Base-by-base conservation (phyloP, 371 early-diverging fungal genomes). In the Actinomortierella ambigua region DNA sequence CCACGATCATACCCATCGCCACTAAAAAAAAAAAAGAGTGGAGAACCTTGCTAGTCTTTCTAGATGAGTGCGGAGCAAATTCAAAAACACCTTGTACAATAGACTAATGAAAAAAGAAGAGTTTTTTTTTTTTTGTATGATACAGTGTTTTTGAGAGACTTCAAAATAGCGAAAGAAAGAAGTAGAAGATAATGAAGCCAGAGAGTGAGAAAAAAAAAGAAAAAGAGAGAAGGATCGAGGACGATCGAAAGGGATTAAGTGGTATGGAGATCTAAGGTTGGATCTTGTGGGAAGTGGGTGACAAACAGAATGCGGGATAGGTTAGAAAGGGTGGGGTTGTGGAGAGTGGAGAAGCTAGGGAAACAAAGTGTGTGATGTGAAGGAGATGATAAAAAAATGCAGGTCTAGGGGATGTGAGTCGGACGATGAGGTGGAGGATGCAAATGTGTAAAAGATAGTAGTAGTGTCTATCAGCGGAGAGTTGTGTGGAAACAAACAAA, bases 1-100 rank as follows among this genome's bases (percentile, higher is more conserved):
- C 40, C 63, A 62, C 28, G 29, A 62, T 27, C 66, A 71, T 34
- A 34, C 34, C 34, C 34, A 34, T 34, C 34, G 11, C 11, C 34
- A 34, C 34, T 11, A 34, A 34, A 34, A 34, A 34, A 34, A 34
- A 34, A 11, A 34, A 11, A 34, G 34, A 34, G 34, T 6, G 4
- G 11, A 6, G 34, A 11, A 34, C 7, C 11, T 6, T 34, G 4
- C 11, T 34, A 34, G 34, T 6, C 11, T 6, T 34, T 34, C 11
- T 34, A 4, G n/a, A n/a, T n/a, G n/a, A n/a, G n/a, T 68, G 66
- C 22, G 50, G 17, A 26, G 3, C n/a, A 57, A 40, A 28, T 47
- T 28, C 47, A 44, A 26, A 59, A 42, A 41, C 17, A 20, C 18
- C 17, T 7, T n/a, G 47, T 13, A 24, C 20, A 49, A 13, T 22